Percentiles rank a stretch among this genome's conserved stretches.
Conservation (phyloP, 164 flowering plant species). For the Stephania japonica region DNA sequence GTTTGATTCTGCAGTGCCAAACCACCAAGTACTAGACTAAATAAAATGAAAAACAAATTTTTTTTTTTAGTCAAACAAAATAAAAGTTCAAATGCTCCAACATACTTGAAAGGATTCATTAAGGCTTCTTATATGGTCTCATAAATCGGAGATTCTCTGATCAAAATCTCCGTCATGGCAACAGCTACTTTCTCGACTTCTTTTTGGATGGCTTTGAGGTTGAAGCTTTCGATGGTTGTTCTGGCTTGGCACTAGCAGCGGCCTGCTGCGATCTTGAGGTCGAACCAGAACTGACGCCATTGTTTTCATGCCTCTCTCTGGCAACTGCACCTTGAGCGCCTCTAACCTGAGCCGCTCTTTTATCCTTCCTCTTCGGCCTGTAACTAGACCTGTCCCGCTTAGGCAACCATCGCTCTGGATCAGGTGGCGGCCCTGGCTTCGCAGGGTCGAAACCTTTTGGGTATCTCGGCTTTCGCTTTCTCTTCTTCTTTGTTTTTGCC, state of each 20-base stretch:
- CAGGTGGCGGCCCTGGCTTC: constrained; percentile 95
- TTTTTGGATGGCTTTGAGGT: constrained; percentile 59
- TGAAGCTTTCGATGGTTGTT: constrained; percentile 37
- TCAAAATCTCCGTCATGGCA: not conserved
- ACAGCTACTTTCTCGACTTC: constrained; percentile 58
- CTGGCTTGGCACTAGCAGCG: constrained; percentile 37
- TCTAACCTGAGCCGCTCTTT: constrained; percentile 85
- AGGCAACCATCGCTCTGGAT: constrained; percentile 96
- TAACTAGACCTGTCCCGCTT: constrained; percentile 88
- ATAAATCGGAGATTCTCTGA: not conserved
- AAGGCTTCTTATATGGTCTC: not conserved
- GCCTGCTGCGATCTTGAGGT: constrained; percentile 47
- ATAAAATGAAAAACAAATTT: too few relatives aligned
- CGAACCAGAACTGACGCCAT: constrained; percentile 20
- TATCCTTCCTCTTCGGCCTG: constrained; percentile 92
- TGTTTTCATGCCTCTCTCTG: constrained; percentile 64
- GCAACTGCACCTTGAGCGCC: constrained; percentile 92
- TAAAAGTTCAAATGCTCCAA: not conserved
- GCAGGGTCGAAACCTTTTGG: constrained; percentile 95
- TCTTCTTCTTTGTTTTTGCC: constrained; percentile 71
- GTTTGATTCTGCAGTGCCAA: too few relatives aligned
- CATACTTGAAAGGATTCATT: not conserved
- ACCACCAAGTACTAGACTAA: too few relatives aligned
- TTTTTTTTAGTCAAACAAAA: too few relatives aligned
- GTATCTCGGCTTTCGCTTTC: constrained; percentile 94